Base-by-base conservation (phyloP, 352 stramenopile genomes). In the Phytophthora podocarpi region DNA sequence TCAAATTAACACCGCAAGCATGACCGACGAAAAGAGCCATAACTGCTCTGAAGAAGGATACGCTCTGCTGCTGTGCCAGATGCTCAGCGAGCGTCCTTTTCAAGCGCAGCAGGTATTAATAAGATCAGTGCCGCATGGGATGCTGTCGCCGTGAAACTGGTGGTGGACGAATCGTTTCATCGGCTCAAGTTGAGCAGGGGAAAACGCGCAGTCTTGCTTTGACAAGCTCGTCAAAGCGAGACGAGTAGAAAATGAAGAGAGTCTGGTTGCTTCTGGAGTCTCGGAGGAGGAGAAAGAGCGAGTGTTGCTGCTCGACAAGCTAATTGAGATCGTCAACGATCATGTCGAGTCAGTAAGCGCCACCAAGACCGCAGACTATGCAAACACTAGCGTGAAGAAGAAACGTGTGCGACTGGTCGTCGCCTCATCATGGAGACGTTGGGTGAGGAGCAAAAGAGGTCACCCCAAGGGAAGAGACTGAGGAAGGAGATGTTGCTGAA, bases 291-390 rank as follows among this genome's bases (percentile, higher is more conserved):
- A 54, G 16, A 42, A 5, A 12, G 36, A 59, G 27, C 4, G 11
- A 42, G 16, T 37, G 11, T n/a, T 48, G 32, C 16, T 54, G 10
- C 24, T 53, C 0, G 41, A 61, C n/a, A 41, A 61, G 40, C 40
- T 54, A 12, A 47, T 61, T 2, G 8, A 52, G 41, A 41, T 61
- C 11, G 18, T 61, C 5, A 41, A 61, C 32, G 41, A 40, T 24
- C 53, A 61, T 5, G 15, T 16, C 9, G 18, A 49, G 3, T 13
- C 39, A 9, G 23, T 46, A 0, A 20, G 12, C 13, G 50, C 39
- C 16, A 27, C 39, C 4, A 59, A 50, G 20, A 28, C 28, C 6
- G 37, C 37, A 0, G 50, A 50, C 27, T 11, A 10, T 1, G 4
- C 10, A 59, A 59, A 23, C 41, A 12, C 5, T 31, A 54, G 34